Evolutionary conservation across 352 stramenopile genomes (phyloP), one percentile per base, ranked within the genome.

Genomic region (Pythium volutum): DNA sequence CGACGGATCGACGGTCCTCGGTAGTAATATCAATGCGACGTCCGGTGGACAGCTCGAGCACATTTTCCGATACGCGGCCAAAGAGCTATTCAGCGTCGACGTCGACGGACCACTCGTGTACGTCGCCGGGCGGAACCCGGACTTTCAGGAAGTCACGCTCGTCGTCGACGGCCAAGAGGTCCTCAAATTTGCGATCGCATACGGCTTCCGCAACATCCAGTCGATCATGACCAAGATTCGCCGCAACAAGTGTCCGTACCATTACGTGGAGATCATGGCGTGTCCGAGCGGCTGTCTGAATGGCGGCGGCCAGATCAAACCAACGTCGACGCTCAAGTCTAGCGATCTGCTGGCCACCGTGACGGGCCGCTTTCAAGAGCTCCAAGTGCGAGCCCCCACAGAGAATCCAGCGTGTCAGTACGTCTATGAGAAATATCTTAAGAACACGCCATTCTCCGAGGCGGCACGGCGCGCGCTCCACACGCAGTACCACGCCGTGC

Each of bases 261-360:
- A 99, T 75, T 99, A 98, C 75, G 90, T 99, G 12, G 97, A 99
- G 79, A 93, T 98, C 62, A 99, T 99, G 97, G 97, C 97, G 47
- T 99, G 97, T 64, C 97, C 97, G n/a, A 95, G 89, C 51, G 97
- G 97, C 8, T 99, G 97, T 64, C 70, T 98, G 38, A 99, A 99
- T 70, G 97, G 97, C 55, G 97, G 97, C 36, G 97, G 96, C 15
- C 95, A 98, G 75, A 91, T 96, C 67, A 90, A 85, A 59, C 80
- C 84, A 0, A 77, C 78, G 64, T 85, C 68, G 45, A 88, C 76
- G 25, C 56, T 88, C 23, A 55, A 83, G 47, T 69, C 81, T 0
- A 75, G 79, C 3, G 71, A 78, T 48, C 52, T 92, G 62, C 69
- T 96, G 22, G 66, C 74, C 0, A 86, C 77, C n/a, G 79, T 95